Evolutionary conservation across 768 basidiomycete species (phyloP).

Genomic region (Podaxis sp.): DNA sequence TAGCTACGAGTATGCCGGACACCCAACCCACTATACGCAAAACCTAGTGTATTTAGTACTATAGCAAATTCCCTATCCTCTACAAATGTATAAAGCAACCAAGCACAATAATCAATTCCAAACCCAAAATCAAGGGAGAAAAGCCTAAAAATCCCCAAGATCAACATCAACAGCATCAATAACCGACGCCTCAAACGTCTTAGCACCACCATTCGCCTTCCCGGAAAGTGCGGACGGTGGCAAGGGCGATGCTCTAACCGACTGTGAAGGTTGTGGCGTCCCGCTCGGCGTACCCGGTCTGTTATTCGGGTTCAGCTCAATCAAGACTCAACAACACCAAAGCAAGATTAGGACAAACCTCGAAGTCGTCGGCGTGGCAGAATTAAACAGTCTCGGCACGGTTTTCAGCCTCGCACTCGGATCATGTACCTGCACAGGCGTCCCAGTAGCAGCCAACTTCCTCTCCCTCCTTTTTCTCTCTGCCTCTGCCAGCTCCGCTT

Average conservation of each 20-base stretch:
- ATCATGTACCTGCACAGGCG: conserved; percentile 38
- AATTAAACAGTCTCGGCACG: conserved; percentile 54
- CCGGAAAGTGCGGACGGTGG: conserved; percentile 15
- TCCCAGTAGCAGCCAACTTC: conserved; percentile 42
- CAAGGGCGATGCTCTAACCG: conserved; percentile 19
- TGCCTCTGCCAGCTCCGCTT: conserved; percentile 66
- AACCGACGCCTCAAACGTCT: conserved; percentile 50
- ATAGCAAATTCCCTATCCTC: background rate
- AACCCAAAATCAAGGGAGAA: background rate
- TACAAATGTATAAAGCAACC: conserved; percentile 2
- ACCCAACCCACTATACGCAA: no score
- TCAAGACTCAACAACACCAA: background rate
- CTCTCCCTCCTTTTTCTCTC: conserved; percentile 73
- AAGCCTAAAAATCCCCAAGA: conserved; percentile 67
- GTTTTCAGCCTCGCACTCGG: conserved; percentile 70
- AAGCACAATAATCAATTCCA: background rate
- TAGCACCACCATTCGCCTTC: conserved; percentile 19
- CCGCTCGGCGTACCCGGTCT: conserved; percentile 45
- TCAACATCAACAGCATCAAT: conserved; percentile 73
- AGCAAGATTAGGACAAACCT: conserved; percentile 45
- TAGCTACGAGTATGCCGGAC: background rate
- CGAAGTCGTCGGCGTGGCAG: conserved; percentile 46
- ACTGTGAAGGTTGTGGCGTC: conserved; percentile 24
- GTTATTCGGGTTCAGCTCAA: conserved; percentile 4
- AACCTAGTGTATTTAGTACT: background rate